Evolutionary conservation across 352 stramenopile genomes (phyloP), one percentile per base, ranked within the genome.

Genomic region (Pythium phragmiticola): DNA sequence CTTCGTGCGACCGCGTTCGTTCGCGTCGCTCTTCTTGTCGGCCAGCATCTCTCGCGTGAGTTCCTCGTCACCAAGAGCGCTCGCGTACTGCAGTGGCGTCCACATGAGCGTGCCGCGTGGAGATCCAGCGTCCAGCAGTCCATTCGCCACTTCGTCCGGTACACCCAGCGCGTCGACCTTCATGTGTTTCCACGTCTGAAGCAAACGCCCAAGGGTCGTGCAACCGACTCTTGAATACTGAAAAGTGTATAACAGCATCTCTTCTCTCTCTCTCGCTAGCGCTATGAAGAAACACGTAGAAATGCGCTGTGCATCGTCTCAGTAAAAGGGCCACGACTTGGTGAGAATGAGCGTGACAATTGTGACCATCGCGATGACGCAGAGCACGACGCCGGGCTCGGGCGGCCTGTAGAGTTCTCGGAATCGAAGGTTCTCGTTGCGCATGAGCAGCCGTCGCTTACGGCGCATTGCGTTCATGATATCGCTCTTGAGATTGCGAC

Each of bases 281-380:
- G 26, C 26, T 30, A 30, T 30, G 26, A 30, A 30, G 4, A 30
- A 30, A 30, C 26, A 30, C 26, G 26, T 30, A 30, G 26, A 30
- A 30, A 30, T 30, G 3, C 26, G 4, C 26, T 30, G 1, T 1
- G 26, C 4, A 5, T 30, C 26, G 26, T 30, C 26, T 30, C 17
- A 88, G 64, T 91, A 84, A 60, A 93, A 93, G 21, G 82, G 82
- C 84, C 84, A 93, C 11, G 81, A 88, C 57, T 88, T 90, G 45
- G 74, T 91, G 33, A 93, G 36, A 30, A 89, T 80, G 21, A 93
- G 78, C 57, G 80, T 77, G 62, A 93, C 78, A 39, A 85, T 76
- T 4, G 77, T 84, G 7, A 84, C 66, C 26, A 93, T 63, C 37
- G 73, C 42, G 21, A 82, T 39, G 14, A 80, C 75, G 6, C 78